Evolutionary conservation across 345 rosid species (phyloP).

Genomic region (Brassica carinata): DNA sequence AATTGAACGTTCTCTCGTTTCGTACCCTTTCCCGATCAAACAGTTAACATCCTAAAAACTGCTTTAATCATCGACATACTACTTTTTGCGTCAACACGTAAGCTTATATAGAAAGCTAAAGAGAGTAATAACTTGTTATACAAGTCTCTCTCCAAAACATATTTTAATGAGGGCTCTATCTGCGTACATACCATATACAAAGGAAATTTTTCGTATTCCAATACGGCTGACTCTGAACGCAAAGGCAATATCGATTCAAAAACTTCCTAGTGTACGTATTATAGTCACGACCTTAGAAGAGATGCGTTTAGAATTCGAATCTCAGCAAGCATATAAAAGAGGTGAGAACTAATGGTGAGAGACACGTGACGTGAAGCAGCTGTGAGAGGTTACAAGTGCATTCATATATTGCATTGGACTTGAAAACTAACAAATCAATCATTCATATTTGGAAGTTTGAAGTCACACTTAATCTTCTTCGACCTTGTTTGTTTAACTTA

Average conservation of each 20-base stretch:
- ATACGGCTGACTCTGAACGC: background rate
- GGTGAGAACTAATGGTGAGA: constrained; percentile 13
- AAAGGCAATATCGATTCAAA: constrained; percentile 4
- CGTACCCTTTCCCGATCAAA: too few relatives aligned
- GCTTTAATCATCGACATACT: background rate
- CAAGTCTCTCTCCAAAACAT: constrained; percentile 11
- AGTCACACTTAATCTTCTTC: background rate
- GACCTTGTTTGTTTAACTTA: background rate
- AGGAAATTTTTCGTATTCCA: background rate
- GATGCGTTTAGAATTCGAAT: constrained; percentile 10
- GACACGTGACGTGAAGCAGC: constrained; percentile 15
- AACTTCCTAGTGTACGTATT: background rate
- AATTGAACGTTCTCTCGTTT: too few relatives aligned
- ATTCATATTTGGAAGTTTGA: background rate
- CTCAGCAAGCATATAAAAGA: constrained; percentile 5
- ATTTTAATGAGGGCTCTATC: background rate
- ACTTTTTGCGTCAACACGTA: background rate
- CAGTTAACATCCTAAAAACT: background rate
- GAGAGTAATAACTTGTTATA: constrained; percentile 11
- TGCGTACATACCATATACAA: background rate
- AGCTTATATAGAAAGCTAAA: background rate
- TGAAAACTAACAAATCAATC: background rate
- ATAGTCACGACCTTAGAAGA: constrained; percentile 14
- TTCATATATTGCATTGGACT: constrained; percentile 6
- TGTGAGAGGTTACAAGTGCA: constrained; percentile 13